Base-by-base conservation (phyloP, 192 early-diverging fungal species). In the Coemansia sp. region DNA sequence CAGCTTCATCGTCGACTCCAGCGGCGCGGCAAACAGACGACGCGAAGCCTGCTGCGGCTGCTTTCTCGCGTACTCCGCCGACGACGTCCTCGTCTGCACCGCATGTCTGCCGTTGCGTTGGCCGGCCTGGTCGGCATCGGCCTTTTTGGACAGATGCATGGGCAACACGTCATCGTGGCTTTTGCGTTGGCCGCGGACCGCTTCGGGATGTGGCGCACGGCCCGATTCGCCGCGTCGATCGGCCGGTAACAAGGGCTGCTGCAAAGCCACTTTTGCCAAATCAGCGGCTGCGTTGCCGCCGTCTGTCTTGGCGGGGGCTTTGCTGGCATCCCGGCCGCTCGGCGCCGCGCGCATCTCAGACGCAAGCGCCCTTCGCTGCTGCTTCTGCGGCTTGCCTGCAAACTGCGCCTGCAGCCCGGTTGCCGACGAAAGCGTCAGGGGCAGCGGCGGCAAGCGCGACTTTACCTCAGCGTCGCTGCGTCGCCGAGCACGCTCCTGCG, bases 401-500 rank as follows among this genome's bases (percentile, higher is more conserved):
- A 10, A 34, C 28, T 68, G 66, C 53, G 67, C 65, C 20, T 64
- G 46, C n/a, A 53, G 60, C 19, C 64, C 72, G 7, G 72, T 62
- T 29, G 68, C 51, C 11, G 62, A 30, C 22, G 62, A 58, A 20
- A 48, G 64, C 34, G 45, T 39, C 47, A 42, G 14, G 6, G 47
- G 55, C 64, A 58, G 10, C 1, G 52, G 65, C 20, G 65, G 47
- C 8, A 58, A 59, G 11, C 75, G 66, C 11, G 75, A 68, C 27
- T 78, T 78, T 0, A 78, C 70, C 16, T 79, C 76, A 6, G 53
- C 71, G 27, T 73, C 71, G 45, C 76, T 73, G n/a, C 76, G 76
- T 23, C 68, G 58, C 34, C 76, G 58, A 7, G 64, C 62, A 35
- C 61, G 67, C 58, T 61, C 55, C 22, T 8, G 29, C 6, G 30